Evolutionary conservation across 2,329 filamentous ascomycete genomes (phyloP).

Genomic region (Apiospora saccharicola): DNA sequence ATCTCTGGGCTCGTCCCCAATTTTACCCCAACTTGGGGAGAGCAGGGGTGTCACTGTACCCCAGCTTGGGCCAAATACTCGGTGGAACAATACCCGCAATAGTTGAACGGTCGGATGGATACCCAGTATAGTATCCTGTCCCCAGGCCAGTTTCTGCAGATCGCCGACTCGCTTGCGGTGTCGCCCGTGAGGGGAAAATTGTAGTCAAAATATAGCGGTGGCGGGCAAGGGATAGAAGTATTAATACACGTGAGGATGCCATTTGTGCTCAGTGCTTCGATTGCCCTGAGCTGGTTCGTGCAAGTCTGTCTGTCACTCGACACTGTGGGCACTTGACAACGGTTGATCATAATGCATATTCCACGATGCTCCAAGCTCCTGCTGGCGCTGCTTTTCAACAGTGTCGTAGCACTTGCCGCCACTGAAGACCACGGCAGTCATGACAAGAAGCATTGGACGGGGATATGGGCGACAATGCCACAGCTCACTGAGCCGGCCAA

Average conservation of each 20-base stretch:
- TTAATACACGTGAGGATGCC: neutral
- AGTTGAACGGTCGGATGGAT: neutral
- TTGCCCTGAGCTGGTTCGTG: neutral
- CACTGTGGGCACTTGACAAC: neutral
- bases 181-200: neutral
- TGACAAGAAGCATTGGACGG: conserved; percentile 59
- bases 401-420: conserved; percentile 6
- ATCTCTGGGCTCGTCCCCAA: neutral
- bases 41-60: neutral
- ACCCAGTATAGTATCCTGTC: neutral
- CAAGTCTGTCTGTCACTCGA: neutral
- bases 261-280: neutral
- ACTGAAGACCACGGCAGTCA: neutral
- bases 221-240: neutral
- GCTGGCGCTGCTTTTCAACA: conserved; percentile 8
- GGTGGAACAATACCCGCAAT: neutral
- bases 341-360: neutral
- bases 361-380: neutral
- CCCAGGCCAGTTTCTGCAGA: neutral
- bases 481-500: conserved; percentile 67
- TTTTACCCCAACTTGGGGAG: conserved; percentile 6
- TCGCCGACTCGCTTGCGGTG: neutral
- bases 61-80: neutral
- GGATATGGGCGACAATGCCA: conserved; percentile 69
- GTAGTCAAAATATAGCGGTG: neutral